Evolutionary conservation across 2,329 filamentous ascomycete genomes (phyloP).

Genomic region (Gaeumannomyces tritici): DNA sequence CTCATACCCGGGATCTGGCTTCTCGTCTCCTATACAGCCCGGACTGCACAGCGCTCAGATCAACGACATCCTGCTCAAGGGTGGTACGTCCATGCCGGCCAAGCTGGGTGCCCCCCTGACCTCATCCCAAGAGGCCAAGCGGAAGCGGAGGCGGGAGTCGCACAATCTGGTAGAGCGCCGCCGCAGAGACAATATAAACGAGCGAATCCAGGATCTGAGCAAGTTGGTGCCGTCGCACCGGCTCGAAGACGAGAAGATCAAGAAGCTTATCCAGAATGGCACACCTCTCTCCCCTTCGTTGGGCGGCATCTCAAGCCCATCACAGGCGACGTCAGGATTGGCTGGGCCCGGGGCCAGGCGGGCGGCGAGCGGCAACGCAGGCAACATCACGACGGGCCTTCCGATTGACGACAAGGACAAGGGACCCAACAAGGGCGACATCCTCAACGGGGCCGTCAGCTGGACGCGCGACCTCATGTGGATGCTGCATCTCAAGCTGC

Average conservation of each 20-base stretch:
- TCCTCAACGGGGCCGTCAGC: conserved; percentile 90
- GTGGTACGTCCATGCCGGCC: conserved; percentile 78
- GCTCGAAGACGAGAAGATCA: conserved; percentile 92
- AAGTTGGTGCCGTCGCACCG: conserved; percentile 86
- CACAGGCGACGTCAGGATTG: conserved; percentile 74
- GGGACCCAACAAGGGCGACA: conserved; percentile 96
- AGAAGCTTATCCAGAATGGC: conserved; percentile 89
- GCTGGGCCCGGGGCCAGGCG: conserved; percentile 77
- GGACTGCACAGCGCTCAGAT: conserved; percentile 67
- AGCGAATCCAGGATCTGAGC: conserved; percentile 93
- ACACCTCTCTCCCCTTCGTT: conserved; percentile 80
- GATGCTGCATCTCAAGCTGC: conserved; percentile 82
- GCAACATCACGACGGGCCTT: conserved; percentile 84
- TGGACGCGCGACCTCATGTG: conserved; percentile 98
- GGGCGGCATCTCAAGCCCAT: conserved; percentile 57
- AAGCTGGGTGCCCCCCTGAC: conserved; percentile 54
- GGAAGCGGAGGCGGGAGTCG: conserved; percentile 81
- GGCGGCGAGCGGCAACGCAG: conserved; percentile 58
- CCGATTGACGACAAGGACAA: conserved; percentile 97
- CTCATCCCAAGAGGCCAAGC: conserved; percentile 87
- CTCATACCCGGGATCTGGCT: conserved; percentile 81
- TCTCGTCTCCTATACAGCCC: conserved; percentile 69
- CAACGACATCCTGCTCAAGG: conserved; percentile 80
- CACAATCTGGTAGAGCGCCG: conserved; percentile 95
- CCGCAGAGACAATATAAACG: conserved; percentile 95